Evolutionary conservation across 1,139 yeast genomes (phyloP).

Genomic region (Taphrina wiesneri): DNA sequence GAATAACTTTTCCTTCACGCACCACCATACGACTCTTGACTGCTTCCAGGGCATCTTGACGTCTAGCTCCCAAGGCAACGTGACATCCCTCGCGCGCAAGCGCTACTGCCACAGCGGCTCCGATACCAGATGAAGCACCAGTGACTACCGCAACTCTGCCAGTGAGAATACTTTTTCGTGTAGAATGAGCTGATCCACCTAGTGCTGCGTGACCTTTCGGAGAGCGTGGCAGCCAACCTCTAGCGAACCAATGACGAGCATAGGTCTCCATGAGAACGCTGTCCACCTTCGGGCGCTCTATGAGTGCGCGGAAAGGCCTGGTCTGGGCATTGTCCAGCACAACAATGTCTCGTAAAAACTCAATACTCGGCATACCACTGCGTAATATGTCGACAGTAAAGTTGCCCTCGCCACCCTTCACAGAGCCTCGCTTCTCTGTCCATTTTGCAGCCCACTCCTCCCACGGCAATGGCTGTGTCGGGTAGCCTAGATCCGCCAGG

Average conservation of each 20-base stretch:
- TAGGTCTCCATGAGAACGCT: constrained; percentile 11
- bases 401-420: constrained; percentile 18
- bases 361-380: constrained; percentile 25
- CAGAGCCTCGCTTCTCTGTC: constrained; percentile 17
- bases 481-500: constrained; percentile 12
- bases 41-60: constrained; percentile 21
- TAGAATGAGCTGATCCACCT: constrained; percentile 15
- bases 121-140: constrained; percentile 36
- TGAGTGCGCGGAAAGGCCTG: constrained; percentile 10
- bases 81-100: constrained; percentile 36
- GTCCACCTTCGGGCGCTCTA: constrained; percentile 26
- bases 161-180: constrained; percentile 6
- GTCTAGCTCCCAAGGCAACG: constrained; percentile 11
- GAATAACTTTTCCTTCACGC: constrained; percentile 21
- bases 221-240: constrained; percentile 22
- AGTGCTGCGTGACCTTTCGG: constrained; percentile 6
- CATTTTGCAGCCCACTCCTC: constrained; percentile 16
- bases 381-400: constrained; percentile 20
- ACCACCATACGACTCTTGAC: constrained; percentile 21
- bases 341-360: constrained; percentile 7
- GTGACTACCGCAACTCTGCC: constrained; percentile 27
- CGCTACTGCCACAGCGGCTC: constrained; percentile 33
- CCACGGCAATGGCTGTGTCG: constrained; percentile 24
- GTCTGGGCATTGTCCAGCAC: constrained; percentile 25
- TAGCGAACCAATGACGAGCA: constrained; percentile 19